A percentile compares a stretch with the other conserved stretches of the same genome.
Evolutionary conservation across 345 rosid genomes (phyloP).

Genomic region (Eucalyptus curtisii): DNA sequence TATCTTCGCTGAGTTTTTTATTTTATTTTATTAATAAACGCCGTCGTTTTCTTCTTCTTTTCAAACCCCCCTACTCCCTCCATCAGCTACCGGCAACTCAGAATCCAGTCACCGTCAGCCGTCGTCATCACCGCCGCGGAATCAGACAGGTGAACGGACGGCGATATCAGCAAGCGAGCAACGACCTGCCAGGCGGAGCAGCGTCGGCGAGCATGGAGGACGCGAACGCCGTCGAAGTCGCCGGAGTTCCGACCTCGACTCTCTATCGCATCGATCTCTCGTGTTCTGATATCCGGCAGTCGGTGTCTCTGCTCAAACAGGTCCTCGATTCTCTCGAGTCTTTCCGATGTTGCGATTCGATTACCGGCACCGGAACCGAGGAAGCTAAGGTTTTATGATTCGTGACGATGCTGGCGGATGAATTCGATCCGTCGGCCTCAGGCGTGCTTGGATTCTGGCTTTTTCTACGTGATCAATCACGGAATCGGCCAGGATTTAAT

Average conservation of each 20-base stretch:
- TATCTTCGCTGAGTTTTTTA: too few relatives aligned
- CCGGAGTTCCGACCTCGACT: too few relatives aligned
- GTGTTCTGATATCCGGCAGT: rapidly evolving
- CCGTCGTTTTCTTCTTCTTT: too few relatives aligned
- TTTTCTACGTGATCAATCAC: slow-evolving; percentile 73
- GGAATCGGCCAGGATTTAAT: slow-evolving; percentile 53
- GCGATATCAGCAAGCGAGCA: too few relatives aligned
- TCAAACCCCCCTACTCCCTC: too few relatives aligned
- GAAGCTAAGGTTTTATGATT: background rate
- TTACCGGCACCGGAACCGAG: background rate
- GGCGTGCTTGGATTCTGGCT: slow-evolving; percentile 75
- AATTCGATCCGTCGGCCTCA: background rate
- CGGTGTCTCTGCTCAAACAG: slow-evolving; percentile 27
- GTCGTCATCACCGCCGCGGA: rapidly evolving
- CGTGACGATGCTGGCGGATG: background rate
- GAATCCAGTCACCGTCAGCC: rapidly evolving
- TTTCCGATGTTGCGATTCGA: background rate
- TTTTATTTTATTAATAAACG: rapidly evolving
- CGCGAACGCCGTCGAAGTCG: too few relatives aligned
- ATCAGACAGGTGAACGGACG: too few relatives aligned
- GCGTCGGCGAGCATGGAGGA: too few relatives aligned
- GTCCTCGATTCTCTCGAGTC: background rate
- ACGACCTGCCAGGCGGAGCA: too few relatives aligned
- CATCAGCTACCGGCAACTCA: rapidly evolving
- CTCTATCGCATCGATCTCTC: rapidly evolving